phyloP scores from a whole-genome alignment of 805 yeast genomes.

The Candida caryicola region DNA sequence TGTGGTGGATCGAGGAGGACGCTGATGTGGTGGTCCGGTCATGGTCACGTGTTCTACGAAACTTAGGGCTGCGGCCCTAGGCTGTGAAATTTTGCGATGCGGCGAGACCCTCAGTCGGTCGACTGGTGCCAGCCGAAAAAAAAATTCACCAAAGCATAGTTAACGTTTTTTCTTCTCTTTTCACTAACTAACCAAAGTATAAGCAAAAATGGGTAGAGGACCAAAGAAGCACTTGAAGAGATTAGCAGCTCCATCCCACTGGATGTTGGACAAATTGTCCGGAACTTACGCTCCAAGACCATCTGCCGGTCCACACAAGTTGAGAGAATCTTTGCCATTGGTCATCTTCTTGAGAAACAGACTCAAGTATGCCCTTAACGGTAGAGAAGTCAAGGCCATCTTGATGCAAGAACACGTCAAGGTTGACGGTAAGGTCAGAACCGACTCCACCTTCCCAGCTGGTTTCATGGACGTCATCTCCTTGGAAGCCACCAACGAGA shows the following conservation, averaged over 20 bases:
- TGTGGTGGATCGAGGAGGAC: too few species aligned
- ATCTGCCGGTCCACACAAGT: slow-evolving; percentile 34
- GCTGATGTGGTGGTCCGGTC: too few species aligned
- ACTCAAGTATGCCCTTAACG: slow-evolving; percentile 34
- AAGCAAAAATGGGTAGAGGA: slow-evolving; percentile 68
- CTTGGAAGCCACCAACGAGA: slow-evolving; percentile 31
- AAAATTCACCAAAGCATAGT: neutral
- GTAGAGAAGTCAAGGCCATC: slow-evolving; percentile 34
- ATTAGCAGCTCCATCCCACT: slow-evolving; percentile 38
- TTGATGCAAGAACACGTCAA: slow-evolving; percentile 34
- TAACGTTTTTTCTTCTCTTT: neutral
- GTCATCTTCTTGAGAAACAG: slow-evolving; percentile 33
- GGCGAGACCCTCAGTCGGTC: too few species aligned
- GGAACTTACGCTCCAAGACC: slow-evolving; percentile 37
- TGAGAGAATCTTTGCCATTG: slow-evolving; percentile 34
- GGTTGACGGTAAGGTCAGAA: slow-evolving; percentile 35
- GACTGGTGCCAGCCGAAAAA: neutral
- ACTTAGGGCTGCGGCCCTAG: too few species aligned
- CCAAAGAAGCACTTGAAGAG: slow-evolving; percentile 45
- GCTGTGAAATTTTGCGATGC: too few species aligned
- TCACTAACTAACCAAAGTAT: neutral
- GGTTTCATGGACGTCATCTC: slow-evolving; percentile 33
- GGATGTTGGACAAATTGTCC: slow-evolving; percentile 39
- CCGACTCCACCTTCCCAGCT: slow-evolving; percentile 32
- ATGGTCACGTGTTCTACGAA: too few species aligned